Evolutionary conservation across 345 rosid species (phyloP), one percentile per base, ranked within the genome.

Genomic region (Camelina neglecta): DNA sequence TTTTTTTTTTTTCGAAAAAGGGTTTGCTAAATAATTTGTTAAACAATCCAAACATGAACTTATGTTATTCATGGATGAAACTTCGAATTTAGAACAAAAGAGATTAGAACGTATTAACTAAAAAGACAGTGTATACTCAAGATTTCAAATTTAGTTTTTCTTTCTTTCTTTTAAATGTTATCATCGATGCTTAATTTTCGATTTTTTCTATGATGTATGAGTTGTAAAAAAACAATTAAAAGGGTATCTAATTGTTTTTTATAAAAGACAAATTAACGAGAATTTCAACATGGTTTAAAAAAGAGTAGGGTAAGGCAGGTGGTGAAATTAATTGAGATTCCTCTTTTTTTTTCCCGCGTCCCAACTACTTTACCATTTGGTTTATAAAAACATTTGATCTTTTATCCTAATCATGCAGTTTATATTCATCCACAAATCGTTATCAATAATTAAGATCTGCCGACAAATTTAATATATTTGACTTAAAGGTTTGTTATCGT

Each of bases 311-410:
- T 13, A 49, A 8, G 54, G 54, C 54, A 49, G 54, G 54, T 49
- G 2, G 11, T 49, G 10, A 49, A 49, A 49, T 18, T 8, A 49
- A 49, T 49, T 49, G 18, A 18, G 54, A 49, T 49, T 8, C 33
- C 2, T 35, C 42, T 66, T 11, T 7, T 16, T 7, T 65, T 47
- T 74, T 58, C 7, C 2, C 23, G 51, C 60, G 72, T 38, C 78
- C 48, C 73, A 66, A 66, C 67, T 26, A 66, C 78, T 66, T 66
- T 41, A 49, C 39, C 72, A 75, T 33, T 23, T 4, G 21, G 56
- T 20, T 20, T 51, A 51, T 38, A 36, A 16, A 23, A 16, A 23
- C 29, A 57, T 65, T 65, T 56, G 48, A 64, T 29, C 23, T 54
- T 44, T 42, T 73, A 65, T 29, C 49, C 12, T 45, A 57, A 58